These are phyloP conservation scores for Megacollybia platyphylla DNA, from an alignment of 1,284 basidiomycete species.

Conservation along the genomic window DNA sequence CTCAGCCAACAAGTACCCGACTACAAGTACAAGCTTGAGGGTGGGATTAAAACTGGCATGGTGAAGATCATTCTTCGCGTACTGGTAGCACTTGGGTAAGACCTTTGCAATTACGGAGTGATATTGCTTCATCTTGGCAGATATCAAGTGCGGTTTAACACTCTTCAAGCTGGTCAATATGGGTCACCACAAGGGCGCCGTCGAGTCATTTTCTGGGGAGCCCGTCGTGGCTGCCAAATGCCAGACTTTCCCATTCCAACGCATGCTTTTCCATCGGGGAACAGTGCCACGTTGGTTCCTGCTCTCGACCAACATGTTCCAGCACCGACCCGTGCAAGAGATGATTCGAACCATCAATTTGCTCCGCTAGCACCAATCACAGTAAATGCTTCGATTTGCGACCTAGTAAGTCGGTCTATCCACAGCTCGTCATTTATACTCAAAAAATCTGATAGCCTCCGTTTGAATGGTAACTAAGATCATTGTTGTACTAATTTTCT, in stretches of 20 bases:
- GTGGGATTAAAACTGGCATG: constrained; percentile 38
- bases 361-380: constrained; percentile 46
- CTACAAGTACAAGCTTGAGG: constrained; percentile 15
- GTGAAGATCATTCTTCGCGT: constrained; percentile 51
- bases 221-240: constrained; percentile 37
- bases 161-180: constrained; percentile 56
- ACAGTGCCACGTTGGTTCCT: constrained; percentile 11
- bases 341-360: constrained; percentile 25
- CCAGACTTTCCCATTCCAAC: constrained; percentile 56
- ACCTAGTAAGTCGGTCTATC: constrained; percentile 37
- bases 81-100: constrained; percentile 48
- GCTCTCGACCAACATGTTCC: constrained; percentile 23
- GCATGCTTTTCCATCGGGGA: constrained; percentile 26
- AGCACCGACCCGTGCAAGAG: constrained; percentile 26
- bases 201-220: constrained; percentile 56
- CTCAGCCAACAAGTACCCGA: constrained; percentile 13
- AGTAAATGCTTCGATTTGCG: constrained; percentile 49
- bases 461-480: constrained; percentile 44
- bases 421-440: constrained; percentile 1
- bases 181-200: constrained; percentile 57
- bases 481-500: constrained; percentile 23
- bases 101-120: constrained; percentile 1
- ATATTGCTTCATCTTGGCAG: constrained; percentile 17
- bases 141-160: constrained; percentile 53
- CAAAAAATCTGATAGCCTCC: constrained; percentile 23